Evolutionary conservation across 257 asterid genomes (phyloP), one percentile per base, ranked within the genome.

Genomic region (Scutellaria barbata): DNA sequence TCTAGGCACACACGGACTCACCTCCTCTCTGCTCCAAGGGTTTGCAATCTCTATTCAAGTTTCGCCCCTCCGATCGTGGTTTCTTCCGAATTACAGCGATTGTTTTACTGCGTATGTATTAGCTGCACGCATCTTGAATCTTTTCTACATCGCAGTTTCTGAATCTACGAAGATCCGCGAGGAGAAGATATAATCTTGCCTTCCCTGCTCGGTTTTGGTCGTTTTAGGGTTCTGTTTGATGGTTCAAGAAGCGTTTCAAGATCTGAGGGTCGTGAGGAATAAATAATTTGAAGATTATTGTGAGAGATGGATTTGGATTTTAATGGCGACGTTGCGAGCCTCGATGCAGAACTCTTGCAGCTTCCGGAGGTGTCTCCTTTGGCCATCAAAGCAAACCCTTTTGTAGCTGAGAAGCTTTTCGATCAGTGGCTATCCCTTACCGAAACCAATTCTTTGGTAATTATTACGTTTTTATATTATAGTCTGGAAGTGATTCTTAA

Each of bases 341-440:
- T 91, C 20, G 96, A 94, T 81, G 88, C 96, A 66, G 95, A 88
- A 59, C 75, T 89, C 35, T 80, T 89, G 89, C 99, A 91, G 96
- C 85, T 94, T 47, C 86, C 90, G 35, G 98, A 94, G 92, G 82
- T 87, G 81, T 86, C 96, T 59, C 86, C 96, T 69, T 68, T 82
- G 84, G 94, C 95, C 50, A 85, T 89, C 78, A 87, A 89, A 83
- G 87, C 95, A 59, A 89, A 87, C 66, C 92, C 92, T 63, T 79
- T n/a, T 73, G 87, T 94, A 46, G 90, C 90, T 0, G 97, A 85
- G 87, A 91, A 84, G 82, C 96, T 94, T 39, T 94, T 81, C 33
- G 96, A 91, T 86, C 97, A 89, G 85, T 94, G 99, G 99, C 95
- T 94, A 30, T 90, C 96, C 42, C 92, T 94, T 47, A 87, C 96